phyloP scores from a whole-genome alignment of 192 early-diverging fungal species.

The Backusella liffmaniae region DNA sequence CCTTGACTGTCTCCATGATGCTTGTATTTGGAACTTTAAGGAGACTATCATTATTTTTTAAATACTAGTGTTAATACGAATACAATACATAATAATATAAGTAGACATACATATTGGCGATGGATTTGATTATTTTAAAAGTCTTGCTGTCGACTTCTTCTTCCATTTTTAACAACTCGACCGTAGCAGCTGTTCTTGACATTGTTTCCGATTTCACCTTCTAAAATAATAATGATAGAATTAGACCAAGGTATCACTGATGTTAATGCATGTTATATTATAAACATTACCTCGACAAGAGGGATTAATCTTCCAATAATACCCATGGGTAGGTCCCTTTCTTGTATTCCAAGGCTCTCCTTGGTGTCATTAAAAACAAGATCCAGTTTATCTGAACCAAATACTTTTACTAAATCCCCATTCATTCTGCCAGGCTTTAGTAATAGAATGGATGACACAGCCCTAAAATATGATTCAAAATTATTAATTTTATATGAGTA shows the following conservation, averaged over 20 bases:
- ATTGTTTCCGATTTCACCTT: not conserved
- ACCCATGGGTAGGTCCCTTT: not conserved
- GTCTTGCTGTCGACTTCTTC: not conserved
- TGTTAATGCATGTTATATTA: not conserved
- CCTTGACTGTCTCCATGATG: constrained; percentile 3
- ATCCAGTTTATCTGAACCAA: not conserved
- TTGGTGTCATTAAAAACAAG: not conserved
- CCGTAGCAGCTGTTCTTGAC: not conserved
- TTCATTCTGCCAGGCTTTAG: not conserved
- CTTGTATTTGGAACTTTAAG: not conserved
- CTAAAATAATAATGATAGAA: not conserved
- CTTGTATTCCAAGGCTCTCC: not conserved
- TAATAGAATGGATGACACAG: not conserved
- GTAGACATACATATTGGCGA: constrained; percentile 1
- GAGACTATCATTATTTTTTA: not conserved
- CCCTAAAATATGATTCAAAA: not conserved
- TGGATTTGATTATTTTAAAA: not conserved
- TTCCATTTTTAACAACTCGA: not conserved
- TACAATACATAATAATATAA: not conserved
- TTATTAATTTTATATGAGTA: not conserved
- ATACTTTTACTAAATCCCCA: not conserved
- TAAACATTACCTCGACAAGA: not conserved
- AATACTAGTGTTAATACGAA: not conserved
- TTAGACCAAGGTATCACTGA: not conserved
- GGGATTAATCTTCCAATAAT: not conserved